Evolutionary conservation across 495 filamentous ascomycete genomes (phyloP), one percentile per base, ranked within the genome.

Genomic region (Aspergillus cristatus): DNA sequence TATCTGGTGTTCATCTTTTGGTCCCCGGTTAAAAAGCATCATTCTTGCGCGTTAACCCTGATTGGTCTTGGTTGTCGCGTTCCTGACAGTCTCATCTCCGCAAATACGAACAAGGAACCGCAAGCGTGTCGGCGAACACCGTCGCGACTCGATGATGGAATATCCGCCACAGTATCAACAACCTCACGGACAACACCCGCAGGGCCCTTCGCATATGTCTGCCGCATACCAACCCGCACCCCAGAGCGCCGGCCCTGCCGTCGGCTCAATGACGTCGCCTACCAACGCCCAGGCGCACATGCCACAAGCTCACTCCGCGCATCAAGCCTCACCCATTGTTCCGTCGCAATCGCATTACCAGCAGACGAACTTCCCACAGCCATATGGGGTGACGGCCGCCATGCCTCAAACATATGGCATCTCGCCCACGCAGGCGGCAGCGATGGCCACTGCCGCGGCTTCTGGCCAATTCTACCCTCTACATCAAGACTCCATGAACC

Each of bases 381-480:
- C 67, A 6, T 74, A 73, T 40, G 67, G 63, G 13, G 68, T 71
- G 18, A 43, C 68, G 7, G 34, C 65, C 0, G 58, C 58, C 14
- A 74, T 75, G 66, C 62, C 62, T 4, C 66, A 69, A 37, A 43
- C 45, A 14, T 73, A 72, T 40, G 67, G 65, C 8, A 69, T 73
- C 37, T 71, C 71, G 20, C 56, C 68, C n/a, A 65, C 61, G 2
- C 69, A 73, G 46, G 69, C 70, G 11, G 71, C 71, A 38, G 71
- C 71, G 6, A 75, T 74, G 69, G 71, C 71, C 10, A 75, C 70
- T 3, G 71, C 71, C 10, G 71, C 71, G 6, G 71, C 71, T 1
- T 71, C 71, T 11, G 71, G 71, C 6, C 67, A 67, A 37, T 72
- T 70, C 42, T 66, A 67, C 35, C 61, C 63, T 8, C 50, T 74